Evolutionary conservation across 306 rosid species (phyloP).

Genomic region (Malus sylvestris): DNA sequence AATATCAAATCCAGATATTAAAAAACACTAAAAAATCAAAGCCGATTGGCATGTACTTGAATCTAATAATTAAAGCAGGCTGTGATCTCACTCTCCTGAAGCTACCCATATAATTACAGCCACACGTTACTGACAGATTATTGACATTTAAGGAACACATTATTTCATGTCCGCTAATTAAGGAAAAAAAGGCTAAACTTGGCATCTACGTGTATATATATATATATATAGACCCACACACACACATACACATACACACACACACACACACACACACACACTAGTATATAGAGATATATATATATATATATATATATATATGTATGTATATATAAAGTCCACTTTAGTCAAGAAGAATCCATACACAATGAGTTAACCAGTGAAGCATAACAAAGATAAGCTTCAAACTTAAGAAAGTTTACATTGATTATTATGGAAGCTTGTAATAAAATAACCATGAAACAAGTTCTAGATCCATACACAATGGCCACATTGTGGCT

Average conservation of each 20-base stretch:
- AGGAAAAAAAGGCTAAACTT: neutral
- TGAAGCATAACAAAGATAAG: neutral
- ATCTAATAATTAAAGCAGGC: neutral
- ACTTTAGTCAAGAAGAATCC: neutral
- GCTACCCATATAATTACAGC: neutral
- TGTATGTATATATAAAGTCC: neutral
- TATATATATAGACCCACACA: too few relatives aligned
- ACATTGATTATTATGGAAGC: neutral
- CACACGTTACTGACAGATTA: neutral
- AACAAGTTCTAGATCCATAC: neutral
- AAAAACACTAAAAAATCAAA: neutral
- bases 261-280: too few relatives aligned
- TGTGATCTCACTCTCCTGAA: neutral
- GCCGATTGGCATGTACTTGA: neutral
- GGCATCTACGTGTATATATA: neutral
- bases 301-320: too few relatives aligned
- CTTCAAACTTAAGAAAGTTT: neutral
- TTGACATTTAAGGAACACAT: neutral
- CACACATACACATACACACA: too few relatives aligned
- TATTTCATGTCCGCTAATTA: neutral
- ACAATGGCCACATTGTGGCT: neutral
- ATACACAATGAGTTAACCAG: neutral
- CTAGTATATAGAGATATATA: too few relatives aligned
- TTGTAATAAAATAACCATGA: neutral
- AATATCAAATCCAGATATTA: neutral